phyloP scores from a whole-genome alignment of 2,329 filamentous ascomycete genomes.

The Cadophora luteo-olivacea region DNA sequence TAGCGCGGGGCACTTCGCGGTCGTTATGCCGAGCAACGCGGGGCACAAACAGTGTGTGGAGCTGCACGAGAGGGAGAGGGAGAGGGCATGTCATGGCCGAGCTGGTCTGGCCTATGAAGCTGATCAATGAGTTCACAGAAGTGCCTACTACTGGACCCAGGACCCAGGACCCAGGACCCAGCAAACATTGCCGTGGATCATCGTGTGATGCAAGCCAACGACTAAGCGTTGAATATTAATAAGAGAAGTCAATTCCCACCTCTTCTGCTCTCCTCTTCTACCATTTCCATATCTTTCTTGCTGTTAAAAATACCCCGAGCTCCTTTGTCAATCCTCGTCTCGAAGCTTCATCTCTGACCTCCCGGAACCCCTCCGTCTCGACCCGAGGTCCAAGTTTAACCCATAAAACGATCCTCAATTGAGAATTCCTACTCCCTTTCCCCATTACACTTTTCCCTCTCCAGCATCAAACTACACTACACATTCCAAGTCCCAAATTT shows the following conservation, averaged over 20 bases:
- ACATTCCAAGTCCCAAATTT: slow-evolving; percentile 20
- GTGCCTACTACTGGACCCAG: slow-evolving; percentile 11
- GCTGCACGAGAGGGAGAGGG: background rate
- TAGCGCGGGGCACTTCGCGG: slow-evolving; percentile 33
- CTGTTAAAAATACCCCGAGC: slow-evolving; percentile 13
- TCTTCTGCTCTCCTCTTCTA: background rate
- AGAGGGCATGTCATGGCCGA: background rate
- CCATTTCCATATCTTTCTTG: slow-evolving; percentile 9
- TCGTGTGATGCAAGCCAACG: slow-evolving; percentile 28
- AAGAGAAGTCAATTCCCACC: slow-evolving; percentile 32
- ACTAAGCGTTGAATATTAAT: slow-evolving; percentile 18
- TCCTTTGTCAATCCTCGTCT: slow-evolving; percentile 3
- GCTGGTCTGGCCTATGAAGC: background rate
- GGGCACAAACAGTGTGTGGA: slow-evolving; percentile 19
- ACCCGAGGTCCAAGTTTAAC: slow-evolving; percentile 40
- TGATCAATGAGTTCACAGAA: slow-evolving; percentile 1
- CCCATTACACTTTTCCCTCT: slow-evolving; percentile 10
- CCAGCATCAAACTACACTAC: slow-evolving; percentile 10
- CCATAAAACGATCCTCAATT: slow-evolving; percentile 28
- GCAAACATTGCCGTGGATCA: slow-evolving; percentile 13
- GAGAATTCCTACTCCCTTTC: slow-evolving; percentile 19
- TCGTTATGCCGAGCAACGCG: slow-evolving; percentile 34
- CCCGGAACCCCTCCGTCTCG: slow-evolving; percentile 34
- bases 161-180: slow-evolving; percentile 3
- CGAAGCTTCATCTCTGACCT: slow-evolving; percentile 22